Conservation (phyloP, 164 flowering plant genomes). For the Annona cherimola region DNA sequence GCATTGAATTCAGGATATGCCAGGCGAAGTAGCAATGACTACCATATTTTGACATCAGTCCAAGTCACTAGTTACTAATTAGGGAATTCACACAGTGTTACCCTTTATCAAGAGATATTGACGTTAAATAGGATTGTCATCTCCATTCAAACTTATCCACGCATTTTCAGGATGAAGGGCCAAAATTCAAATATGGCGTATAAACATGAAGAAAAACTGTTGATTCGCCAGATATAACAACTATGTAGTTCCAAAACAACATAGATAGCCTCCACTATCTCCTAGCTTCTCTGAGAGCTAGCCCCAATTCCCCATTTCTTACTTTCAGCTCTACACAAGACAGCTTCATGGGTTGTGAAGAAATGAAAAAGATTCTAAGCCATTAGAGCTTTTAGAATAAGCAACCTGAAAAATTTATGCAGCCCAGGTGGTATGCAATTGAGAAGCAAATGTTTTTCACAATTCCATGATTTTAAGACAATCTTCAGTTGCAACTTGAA, state of each 20-base stretch:
- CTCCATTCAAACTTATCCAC: background rate
- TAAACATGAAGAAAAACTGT: too few species aligned
- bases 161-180: background rate
- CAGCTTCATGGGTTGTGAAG: too few species aligned
- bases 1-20: background rate
- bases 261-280: too few species aligned
- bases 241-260: too few species aligned
- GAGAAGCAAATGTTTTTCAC: background rate
- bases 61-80: background rate
- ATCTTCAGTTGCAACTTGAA: background rate
- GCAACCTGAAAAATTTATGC: background rate
- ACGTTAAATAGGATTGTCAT: background rate
- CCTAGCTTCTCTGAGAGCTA: too few species aligned
- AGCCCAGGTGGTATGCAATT: background rate
- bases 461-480: background rate
- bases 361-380: too few species aligned
- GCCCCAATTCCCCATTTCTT: too few species aligned
- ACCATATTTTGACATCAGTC: background rate
- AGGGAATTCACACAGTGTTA: background rate
- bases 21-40: background rate
- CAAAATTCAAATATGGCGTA: too few species aligned
- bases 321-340: too few species aligned
- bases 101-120: background rate
- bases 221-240: too few species aligned
- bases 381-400: too few species aligned